phyloP scores from a whole-genome alignment of 2,329 filamentous ascomycete genomes.

The Diplodia intermedia region DNA sequence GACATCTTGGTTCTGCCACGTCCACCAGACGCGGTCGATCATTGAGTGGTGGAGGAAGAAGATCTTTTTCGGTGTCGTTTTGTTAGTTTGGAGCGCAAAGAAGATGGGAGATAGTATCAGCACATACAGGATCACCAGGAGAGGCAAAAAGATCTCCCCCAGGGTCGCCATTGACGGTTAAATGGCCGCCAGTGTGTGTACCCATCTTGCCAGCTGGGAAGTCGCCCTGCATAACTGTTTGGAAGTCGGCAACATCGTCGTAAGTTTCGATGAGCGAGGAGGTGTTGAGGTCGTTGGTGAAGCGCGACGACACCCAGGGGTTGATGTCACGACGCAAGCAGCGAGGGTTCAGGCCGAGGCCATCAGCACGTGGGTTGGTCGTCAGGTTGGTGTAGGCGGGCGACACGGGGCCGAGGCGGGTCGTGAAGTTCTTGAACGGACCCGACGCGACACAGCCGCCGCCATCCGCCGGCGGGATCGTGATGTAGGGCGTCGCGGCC shows the following conservation, averaged over 20 bases:
- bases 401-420: constrained; percentile 58
- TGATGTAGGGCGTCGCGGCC: constrained; percentile 40
- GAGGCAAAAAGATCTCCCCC: constrained; percentile 56
- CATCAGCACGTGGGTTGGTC: constrained; percentile 40
- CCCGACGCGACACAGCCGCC: constrained; percentile 63
- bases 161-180: constrained; percentile 55
- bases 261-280: constrained; percentile 38
- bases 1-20: constrained; percentile 58
- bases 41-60: constrained; percentile 59
- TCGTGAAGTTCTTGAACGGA: constrained; percentile 57
- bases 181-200: constrained; percentile 57
- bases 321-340: constrained; percentile 51
- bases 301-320: constrained; percentile 38
- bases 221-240: constrained; percentile 50
- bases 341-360: constrained; percentile 48
- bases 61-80: constrained; percentile 19
- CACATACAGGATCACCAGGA: constrained; percentile 51
- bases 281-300: constrained; percentile 40
- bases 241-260: constrained; percentile 45
- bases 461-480: constrained; percentile 59
- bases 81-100: neutral
- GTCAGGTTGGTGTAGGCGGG: constrained; percentile 43
- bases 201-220: constrained; percentile 47
- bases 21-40: constrained; percentile 59
- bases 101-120: neutral